Base-by-base conservation (phyloP, 2,329 filamentous ascomycete genomes). In the Colletotrichum neosansevieriae region DNA sequence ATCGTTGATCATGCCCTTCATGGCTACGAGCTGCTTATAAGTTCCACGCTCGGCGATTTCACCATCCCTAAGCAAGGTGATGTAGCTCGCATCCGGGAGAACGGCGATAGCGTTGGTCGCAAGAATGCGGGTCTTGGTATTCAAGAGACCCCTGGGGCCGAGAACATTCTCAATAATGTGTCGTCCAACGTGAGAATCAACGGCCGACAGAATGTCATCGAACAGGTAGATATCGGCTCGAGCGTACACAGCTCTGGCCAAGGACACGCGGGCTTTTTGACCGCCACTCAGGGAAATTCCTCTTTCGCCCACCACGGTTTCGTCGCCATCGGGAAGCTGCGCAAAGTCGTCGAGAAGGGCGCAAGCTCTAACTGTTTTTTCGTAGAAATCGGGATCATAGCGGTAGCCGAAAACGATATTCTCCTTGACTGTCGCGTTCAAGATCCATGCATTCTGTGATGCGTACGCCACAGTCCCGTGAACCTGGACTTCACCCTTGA, bases 391-490 rank as follows among this genome's bases (percentile, higher is more conserved):
- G 5, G 94, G 91, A 79, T 99, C 95, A 84, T 92, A 98, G 53
- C 93, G 91, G 80, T 99, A 94, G 2, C 96, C 96, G 76, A 99
- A 99, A 4, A 98, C 86, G 73, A 99, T 97, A 76, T 99, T 99
- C 76, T 99, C 96, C 74, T 94, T 93, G 64, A 99, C 94, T 34
- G 93, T 97, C 9, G 96, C 96, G 76, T 99, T 99, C 90, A 98
- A 95, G 59, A 99, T 92, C 96, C 97, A 99, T 19, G 94, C 85
- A 75, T 93, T 90, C 78, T 99, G 97, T 15, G 94, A 93, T 67
- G 97, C 96, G 77, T 98, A 99, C 1, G 96, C 96, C 45, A 94
- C 88, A 32, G 86, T 89, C 53, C 96, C 97, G 73, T 92, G 90
- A 10, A 99, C 86, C 63, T 92, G 85, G 4, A 98, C 95, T 70